Base-by-base conservation (phyloP, 2,329 filamentous ascomycete genomes). In the Claviceps humidiphila region DNA sequence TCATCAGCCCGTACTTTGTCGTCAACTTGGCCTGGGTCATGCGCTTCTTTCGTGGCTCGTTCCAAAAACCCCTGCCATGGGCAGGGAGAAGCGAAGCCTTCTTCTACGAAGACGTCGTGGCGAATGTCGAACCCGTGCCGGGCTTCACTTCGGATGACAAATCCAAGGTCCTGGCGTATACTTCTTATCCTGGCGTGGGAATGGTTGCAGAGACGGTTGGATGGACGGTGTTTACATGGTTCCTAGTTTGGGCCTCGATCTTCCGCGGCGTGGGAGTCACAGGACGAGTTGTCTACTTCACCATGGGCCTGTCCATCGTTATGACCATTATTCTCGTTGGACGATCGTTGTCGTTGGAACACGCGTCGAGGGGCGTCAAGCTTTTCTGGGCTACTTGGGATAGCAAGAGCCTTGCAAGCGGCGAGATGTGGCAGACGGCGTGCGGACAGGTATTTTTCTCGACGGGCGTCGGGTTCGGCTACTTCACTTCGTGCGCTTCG, bases 401-500 rank as follows among this genome's bases (percentile, higher is more conserved):
- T 56, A 68, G 74, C 13, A 68, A 68, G 5, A 67, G 79, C 57
- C 67, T 81, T 0, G 72, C 69, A 5, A 69, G 67, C 0, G 76
- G 75, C 0, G 69, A 67, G 0, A 71, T 81, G 1, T 81, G 78
- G 77, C 77, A 81, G 60, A 77, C 74, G n/a, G 78, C 77, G 2
- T 72, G 74, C 7, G 77, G 77, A 1, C 78, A 81, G 54, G 76
- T 80, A 46, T 80, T 81, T 62, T 80, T 80, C 63, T 78, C 74
- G 0, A 80, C 75, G 0, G 77, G 77, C 3, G 74, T 80, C 30
- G 77, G 75, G 1, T 80, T 80, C 57, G 77, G 77, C 2, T 78
- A 77, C 59, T 80, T 78, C 54, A 80, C 76, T 0, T 74, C 72
- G 0, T 81, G 80, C 56, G 76, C 77, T 0, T 78, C 74, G 0